Percentiles rank a stretch among this genome's conserved stretches.
Evolutionary conservation across 2,329 filamentous ascomycete genomes (phyloP).

Genomic region (Cytospora piceae): DNA sequence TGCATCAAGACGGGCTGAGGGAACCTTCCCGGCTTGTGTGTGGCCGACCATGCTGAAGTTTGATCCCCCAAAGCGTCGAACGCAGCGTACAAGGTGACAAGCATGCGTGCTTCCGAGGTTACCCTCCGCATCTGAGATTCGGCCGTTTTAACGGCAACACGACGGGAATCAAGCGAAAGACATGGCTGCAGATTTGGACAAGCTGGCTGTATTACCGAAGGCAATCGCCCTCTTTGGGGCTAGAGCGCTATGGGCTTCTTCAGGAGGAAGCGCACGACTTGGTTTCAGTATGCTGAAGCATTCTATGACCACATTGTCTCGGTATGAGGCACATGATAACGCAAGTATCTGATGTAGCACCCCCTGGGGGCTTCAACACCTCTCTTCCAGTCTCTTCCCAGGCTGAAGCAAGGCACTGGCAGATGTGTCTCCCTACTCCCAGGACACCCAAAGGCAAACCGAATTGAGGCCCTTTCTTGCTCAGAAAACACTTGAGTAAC

Average conservation of each 20-base stretch:
- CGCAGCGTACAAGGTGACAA: background rate
- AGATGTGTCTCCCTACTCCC: too few species aligned
- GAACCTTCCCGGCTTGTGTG: too few species aligned
- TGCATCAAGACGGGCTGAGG: too few species aligned
- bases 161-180: background rate
- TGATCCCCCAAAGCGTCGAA: too few species aligned
- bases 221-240: background rate
- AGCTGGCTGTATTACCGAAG: slow-evolving; percentile 5
- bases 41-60: too few species aligned
- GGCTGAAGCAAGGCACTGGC: too few species aligned
- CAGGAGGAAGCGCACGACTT: too few species aligned
- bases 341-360: too few species aligned
- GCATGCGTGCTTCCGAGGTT: background rate
- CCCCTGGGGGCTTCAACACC: too few species aligned
- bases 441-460: background rate
- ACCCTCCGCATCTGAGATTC: background rate
- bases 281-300: background rate
- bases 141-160: background rate
- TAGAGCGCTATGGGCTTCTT: background rate
- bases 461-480: too few species aligned
- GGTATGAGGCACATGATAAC: background rate
- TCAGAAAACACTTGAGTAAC: background rate
- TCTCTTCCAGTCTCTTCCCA: too few species aligned
- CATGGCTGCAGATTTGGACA: slow-evolving; percentile 16
- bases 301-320: too few species aligned